A percentile compares a stretch with the other conserved stretches of the same genome.
phyloP scores from a whole-genome alignment of 2,329 filamentous ascomycete genomes.

The Fusarium circinatum region DNA sequence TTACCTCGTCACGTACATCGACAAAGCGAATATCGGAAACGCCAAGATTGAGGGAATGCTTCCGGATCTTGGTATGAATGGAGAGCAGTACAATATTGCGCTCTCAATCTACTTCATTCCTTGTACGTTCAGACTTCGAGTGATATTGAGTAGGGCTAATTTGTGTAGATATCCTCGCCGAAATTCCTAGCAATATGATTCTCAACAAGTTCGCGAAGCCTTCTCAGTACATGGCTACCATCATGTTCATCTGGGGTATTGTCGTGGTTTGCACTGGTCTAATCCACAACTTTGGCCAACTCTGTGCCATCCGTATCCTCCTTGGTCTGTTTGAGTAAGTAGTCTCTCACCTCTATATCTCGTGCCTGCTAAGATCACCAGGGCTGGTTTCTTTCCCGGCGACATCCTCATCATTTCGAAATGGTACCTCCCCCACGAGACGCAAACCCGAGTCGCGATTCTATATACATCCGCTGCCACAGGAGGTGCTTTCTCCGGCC shows the following conservation, averaged over 20 bases:
- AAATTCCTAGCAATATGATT: constrained; percentile 33
- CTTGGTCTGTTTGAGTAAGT: constrained; percentile 28
- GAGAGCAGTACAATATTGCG: constrained; percentile 31
- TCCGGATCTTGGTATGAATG: constrained; percentile 17
- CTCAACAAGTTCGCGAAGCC: constrained; percentile 30
- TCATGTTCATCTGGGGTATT: constrained; percentile 31
- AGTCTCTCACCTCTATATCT: accelerated
- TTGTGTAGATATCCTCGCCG: constrained; percentile 11
- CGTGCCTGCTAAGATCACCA: background rate
- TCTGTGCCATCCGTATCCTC: constrained; percentile 18
- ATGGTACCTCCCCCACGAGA: constrained; percentile 47
- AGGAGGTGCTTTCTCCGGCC: constrained; percentile 39
- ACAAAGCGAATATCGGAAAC: constrained; percentile 34
- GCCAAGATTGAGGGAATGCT: constrained; percentile 33
- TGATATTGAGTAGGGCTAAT: background rate
- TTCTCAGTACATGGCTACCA: constrained; percentile 28
- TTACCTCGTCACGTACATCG: constrained; percentile 29
- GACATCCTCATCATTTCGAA: constrained; percentile 44
- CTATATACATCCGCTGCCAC: constrained; percentile 44
- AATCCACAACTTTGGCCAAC: constrained; percentile 25
- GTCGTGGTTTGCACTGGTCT: constrained; percentile 23
- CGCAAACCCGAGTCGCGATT: constrained; percentile 43
- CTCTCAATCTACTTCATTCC: constrained; percentile 32
- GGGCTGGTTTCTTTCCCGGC: constrained; percentile 46
- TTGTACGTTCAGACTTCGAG: background rate